Evolutionary conservation across 495 filamentous ascomycete species (phyloP).

Genomic region (Penicillium chermesinum): DNA sequence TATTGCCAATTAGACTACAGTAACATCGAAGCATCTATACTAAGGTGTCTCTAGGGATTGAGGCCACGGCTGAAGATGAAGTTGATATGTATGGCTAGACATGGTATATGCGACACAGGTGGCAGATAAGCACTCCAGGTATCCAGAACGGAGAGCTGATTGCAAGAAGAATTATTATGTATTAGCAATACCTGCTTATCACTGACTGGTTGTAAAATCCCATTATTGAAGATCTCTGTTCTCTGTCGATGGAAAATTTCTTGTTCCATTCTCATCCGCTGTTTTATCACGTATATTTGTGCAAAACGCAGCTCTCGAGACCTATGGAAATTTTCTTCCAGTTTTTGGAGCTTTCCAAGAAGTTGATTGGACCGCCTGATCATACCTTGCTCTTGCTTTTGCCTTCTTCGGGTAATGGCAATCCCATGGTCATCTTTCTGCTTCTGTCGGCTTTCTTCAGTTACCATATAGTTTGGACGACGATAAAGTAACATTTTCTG

Average conservation of each 20-base stretch:
- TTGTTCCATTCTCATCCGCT: neutral
- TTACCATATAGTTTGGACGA: neutral
- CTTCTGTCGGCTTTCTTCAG: slow-evolving; percentile 2
- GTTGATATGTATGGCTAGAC: neutral
- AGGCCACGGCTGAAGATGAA: too few species aligned
- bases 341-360: neutral
- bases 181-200: neutral
- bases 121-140: neutral
- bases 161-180: neutral
- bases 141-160: neutral
- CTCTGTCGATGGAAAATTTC: neutral
- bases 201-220: neutral
- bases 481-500: neutral
- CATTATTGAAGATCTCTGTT: neutral
- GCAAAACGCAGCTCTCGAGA: neutral
- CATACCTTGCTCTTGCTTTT: neutral
- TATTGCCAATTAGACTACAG: too few species aligned
- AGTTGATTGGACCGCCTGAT: neutral
- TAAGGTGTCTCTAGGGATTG: too few species aligned
- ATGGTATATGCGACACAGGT: neutral
- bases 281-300: neutral
- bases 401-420: neutral
- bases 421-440: neutral
- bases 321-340: neutral
- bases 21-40: too few species aligned